phyloP scores from a whole-genome alignment of 192 early-diverging fungal species.

The Coemansia sp. region DNA sequence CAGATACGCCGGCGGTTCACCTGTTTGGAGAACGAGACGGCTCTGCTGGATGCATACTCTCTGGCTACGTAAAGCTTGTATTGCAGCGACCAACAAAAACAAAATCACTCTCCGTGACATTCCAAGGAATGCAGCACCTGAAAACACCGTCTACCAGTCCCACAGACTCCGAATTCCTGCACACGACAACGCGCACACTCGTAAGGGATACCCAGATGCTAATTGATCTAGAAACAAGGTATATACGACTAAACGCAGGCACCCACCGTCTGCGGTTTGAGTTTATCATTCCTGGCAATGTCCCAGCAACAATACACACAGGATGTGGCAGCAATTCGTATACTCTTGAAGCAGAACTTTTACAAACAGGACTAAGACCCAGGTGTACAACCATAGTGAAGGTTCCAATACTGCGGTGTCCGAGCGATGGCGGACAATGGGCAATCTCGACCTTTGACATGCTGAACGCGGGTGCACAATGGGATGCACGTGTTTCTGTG shows the following conservation, averaged over 20 bases:
- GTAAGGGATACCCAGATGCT: not conserved
- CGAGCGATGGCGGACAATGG: conserved; percentile 20
- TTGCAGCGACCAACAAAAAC: conserved; percentile 15
- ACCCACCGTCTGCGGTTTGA: conserved; percentile 19
- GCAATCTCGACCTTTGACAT: conserved; percentile 19
- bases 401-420: conserved; percentile 20
- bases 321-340: conserved; percentile 16
- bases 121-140: conserved; percentile 12
- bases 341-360: conserved; percentile 13
- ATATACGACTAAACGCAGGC: not conserved
- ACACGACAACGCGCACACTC: not conserved
- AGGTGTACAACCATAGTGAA: conserved; percentile 2
- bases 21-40: conserved; percentile 23
- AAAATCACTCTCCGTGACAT: conserved; percentile 7
- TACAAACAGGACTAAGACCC: conserved; percentile 14
- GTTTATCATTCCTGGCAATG: conserved; percentile 16
- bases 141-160: not conserved
- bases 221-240: too few species aligned
- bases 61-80: conserved; percentile 14
- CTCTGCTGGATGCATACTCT: conserved; percentile 11
- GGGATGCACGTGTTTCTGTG: conserved; percentile 14
- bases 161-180: not conserved
- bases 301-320: conserved; percentile 14
- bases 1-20: conserved; percentile 18
- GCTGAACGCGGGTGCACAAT: conserved; percentile 13